Percentiles rank a stretch among this genome's conserved stretches.
Conservation (phyloP, 129 eudicot genomes). For the Artemisia argyi region DNA sequence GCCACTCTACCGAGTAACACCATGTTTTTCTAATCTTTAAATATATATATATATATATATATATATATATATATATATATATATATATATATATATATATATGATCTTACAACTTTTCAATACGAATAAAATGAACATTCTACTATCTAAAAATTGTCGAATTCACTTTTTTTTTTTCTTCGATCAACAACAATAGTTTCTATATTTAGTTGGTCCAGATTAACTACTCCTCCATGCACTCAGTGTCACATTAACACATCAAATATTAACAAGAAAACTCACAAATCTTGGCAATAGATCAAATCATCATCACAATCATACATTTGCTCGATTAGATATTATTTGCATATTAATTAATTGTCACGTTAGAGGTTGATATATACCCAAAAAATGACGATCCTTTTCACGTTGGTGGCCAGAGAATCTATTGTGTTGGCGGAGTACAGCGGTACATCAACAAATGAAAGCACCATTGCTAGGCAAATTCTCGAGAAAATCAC, state of each 20-base stretch:
- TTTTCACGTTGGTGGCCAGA: slow-evolving; percentile 80
- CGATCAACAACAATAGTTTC: neutral
- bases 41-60: too few species aligned
- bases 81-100: too few species aligned
- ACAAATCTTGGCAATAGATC: neutral
- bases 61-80: too few species aligned
- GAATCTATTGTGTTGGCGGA: slow-evolving; percentile 93
- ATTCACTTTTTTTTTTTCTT: too few species aligned
- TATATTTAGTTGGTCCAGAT: slow-evolving; percentile 25
- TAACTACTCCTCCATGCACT: slow-evolving; percentile 10
- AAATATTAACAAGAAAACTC: neutral
- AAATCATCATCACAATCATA: neutral
- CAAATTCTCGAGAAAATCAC: slow-evolving; percentile 77
- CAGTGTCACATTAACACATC: slow-evolving; percentile 1
- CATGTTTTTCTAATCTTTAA: too few species aligned
- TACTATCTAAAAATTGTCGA: too few species aligned
- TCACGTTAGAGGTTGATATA: neutral
- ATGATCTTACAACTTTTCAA: too few species aligned
- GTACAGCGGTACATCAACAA: slow-evolving; percentile 69
- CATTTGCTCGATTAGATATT: neutral
- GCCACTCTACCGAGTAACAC: too few species aligned
- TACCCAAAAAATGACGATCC: slow-evolving; percentile 59
- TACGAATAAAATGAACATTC: too few species aligned
- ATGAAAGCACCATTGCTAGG: slow-evolving; percentile 76
- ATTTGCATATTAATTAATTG: neutral